Percentiles rank a stretch among this genome's conserved stretches.
Evolutionary conservation across 345 rosid genomes (phyloP).

Genomic region (Brassica cretica): DNA sequence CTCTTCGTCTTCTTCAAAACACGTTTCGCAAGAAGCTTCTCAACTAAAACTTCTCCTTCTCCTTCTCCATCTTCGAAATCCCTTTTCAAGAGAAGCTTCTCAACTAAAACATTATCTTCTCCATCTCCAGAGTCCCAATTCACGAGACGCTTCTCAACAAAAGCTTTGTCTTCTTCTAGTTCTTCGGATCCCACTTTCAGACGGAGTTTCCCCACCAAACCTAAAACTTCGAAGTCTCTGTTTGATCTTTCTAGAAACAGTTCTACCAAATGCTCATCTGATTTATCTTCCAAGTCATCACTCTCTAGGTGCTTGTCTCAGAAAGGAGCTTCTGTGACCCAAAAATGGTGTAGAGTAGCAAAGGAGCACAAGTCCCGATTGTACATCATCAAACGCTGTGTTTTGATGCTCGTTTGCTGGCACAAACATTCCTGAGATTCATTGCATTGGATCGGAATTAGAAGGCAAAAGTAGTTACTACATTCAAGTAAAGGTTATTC

Average conservation of each 20-base stretch:
- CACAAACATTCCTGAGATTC: slow-evolving; percentile 58
- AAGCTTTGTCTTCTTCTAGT: slow-evolving; percentile 34
- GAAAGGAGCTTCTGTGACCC: slow-evolving; percentile 56
- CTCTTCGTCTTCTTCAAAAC: neutral
- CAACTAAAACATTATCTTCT: slow-evolving; percentile 25
- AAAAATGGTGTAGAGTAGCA: slow-evolving; percentile 74
- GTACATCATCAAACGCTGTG: slow-evolving; percentile 89
- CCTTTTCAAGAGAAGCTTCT: slow-evolving; percentile 30
- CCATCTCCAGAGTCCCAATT: slow-evolving; percentile 24
- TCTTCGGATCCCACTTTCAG: slow-evolving; percentile 49
- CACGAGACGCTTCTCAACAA: slow-evolving; percentile 32
- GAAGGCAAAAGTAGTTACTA: neutral
- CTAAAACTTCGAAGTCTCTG: slow-evolving; percentile 53
- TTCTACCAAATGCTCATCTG: slow-evolving; percentile 44
- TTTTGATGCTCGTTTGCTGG: slow-evolving; percentile 95
- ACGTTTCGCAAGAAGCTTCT: neutral
- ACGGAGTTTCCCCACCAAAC: slow-evolving; percentile 71
- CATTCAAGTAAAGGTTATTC: neutral
- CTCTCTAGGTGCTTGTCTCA: slow-evolving; percentile 53
- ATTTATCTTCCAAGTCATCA: slow-evolving; percentile 31
- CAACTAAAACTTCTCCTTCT: neutral
- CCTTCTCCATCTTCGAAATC: slow-evolving; percentile 17
- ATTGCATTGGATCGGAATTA: neutral
- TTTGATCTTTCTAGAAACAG: slow-evolving; percentile 45
- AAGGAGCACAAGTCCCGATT: slow-evolving; percentile 90